phyloP scores from a whole-genome alignment of 139 green algal genomes.

The Picochlorum sp. region DNA sequence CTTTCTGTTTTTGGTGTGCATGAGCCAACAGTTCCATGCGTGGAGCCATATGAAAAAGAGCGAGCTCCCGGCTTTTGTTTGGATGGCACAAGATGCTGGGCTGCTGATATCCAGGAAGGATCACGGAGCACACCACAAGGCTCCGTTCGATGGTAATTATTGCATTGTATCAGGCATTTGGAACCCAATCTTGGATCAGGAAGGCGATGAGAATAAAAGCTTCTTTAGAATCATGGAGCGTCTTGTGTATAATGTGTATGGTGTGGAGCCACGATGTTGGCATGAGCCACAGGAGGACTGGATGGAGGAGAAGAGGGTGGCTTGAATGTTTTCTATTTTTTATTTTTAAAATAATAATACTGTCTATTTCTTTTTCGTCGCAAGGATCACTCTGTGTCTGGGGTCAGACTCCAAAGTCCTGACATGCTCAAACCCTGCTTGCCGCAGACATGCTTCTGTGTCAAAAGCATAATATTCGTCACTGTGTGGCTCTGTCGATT shows the following conservation, averaged over 20 bases:
- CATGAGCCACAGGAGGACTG: slow-evolving; percentile 31
- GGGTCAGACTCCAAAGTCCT: slow-evolving; percentile 58
- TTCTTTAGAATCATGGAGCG: slow-evolving; percentile 44
- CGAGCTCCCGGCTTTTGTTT: slow-evolving; percentile 62
- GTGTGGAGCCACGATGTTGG: slow-evolving; percentile 89
- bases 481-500: slow-evolving; percentile 67
- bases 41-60: slow-evolving; percentile 90
- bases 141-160: slow-evolving; percentile 95
- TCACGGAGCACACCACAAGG: slow-evolving; percentile 87
- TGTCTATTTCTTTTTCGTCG: neutral
- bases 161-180: slow-evolving; percentile 89
- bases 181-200: slow-evolving; percentile 78
- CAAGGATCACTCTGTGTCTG: slow-evolving; percentile 65
- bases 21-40: slow-evolving; percentile 95
- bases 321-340: neutral
- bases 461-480: slow-evolving; percentile 70
- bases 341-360: neutral
- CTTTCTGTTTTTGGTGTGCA: slow-evolving; percentile 72
- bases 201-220: slow-evolving; percentile 6
- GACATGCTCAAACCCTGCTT: slow-evolving; percentile 53
- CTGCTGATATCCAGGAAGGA: slow-evolving; percentile 69
- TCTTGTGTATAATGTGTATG: slow-evolving; percentile 46
- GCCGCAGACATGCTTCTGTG: slow-evolving; percentile 45
- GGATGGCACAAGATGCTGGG: slow-evolving; percentile 47
- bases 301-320: slow-evolving; percentile 14